Base-by-base conservation (phyloP, 192 early-diverging fungal species). In the Phlyctochytrium bullatum region DNA sequence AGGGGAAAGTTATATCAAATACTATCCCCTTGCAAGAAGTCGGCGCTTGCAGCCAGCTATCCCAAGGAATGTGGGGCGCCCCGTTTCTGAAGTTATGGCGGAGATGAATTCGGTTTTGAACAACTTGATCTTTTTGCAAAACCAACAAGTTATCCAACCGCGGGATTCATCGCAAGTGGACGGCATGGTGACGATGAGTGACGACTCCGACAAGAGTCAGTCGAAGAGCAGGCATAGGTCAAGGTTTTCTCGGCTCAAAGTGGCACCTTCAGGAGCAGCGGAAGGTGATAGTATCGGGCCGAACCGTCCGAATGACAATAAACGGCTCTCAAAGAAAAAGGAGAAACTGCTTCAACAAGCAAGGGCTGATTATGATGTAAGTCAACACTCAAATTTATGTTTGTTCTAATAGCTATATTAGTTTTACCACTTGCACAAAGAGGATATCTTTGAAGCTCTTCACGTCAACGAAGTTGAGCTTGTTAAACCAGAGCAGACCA, bases 81-180 rank as follows among this genome's bases (percentile, higher is more conserved):
- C 27, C 12, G 31, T 69, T 12, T 52, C 56, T 20, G 68, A 50
- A 36, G 51, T 69, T 30, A 69, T 69, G 68, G n/a, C 20, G 17
- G 60, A 69, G 1, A 69, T 69, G 68, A 61, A 69, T 30, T 27
- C 23, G 3, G 68, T 60, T 0, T 36, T 69, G 20, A 69, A 69
- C 34, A 69, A 69, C 33, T 34, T 69, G 6, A 52, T 52, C 50
- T 69, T 63, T 28, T 10, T 57, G 4, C 54, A 14, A n/a, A n/a
- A n/a, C n/a, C n/a, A n/a, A n/a, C n/a, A n/a, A n/a, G n/a, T n/a
- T n/a, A n/a, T n/a, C n/a, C n/a, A n/a, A n/a, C n/a, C n/a, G n/a
- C n/a, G n/a, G n/a, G n/a, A n/a, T n/a, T n/a, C n/a, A n/a, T n/a
- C n/a, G n/a, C n/a, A n/a, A n/a, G n/a, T n/a, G n/a, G n/a, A n/a